phyloP scores from a whole-genome alignment of 2,329 filamentous ascomycete species.

The Alternaria incomplexa region DNA sequence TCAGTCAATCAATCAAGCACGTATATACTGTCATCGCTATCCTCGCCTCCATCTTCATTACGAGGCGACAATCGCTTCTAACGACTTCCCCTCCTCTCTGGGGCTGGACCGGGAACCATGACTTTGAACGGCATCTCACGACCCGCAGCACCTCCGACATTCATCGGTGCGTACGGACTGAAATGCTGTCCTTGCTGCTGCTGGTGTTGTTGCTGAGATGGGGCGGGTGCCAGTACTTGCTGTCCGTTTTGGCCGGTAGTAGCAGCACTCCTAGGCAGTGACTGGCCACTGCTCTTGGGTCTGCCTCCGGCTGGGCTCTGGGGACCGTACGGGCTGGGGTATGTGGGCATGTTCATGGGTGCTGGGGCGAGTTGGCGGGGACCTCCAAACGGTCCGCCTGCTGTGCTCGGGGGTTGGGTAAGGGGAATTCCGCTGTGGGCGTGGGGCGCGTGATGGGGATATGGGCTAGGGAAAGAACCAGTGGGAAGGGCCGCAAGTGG shows the following conservation, averaged over 20 bases:
- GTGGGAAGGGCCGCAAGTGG: slow-evolving; percentile 35
- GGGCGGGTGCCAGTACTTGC: slow-evolving; percentile 39
- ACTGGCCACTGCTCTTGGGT: slow-evolving; percentile 30
- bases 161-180: slow-evolving; percentile 34
- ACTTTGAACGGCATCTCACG: slow-evolving; percentile 39
- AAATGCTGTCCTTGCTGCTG: slow-evolving; percentile 19
- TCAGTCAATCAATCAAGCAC: not conserved
- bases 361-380: slow-evolving; percentile 34
- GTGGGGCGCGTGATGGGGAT: slow-evolving; percentile 15
- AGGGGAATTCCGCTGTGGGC: slow-evolving; percentile 16
- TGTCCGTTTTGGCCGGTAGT: slow-evolving; percentile 23
- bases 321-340: slow-evolving; percentile 41
- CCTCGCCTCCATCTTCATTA: not conserved
- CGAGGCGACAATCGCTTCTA: slow-evolving; percentile 24
- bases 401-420: slow-evolving; percentile 17
- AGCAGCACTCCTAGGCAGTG: slow-evolving; percentile 11
- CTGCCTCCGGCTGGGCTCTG: slow-evolving; percentile 27
- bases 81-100: slow-evolving; percentile 35
- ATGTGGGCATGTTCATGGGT: slow-evolving; percentile 28
- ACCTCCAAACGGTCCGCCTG: slow-evolving; percentile 7
- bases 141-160: slow-evolving; percentile 14
- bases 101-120: slow-evolving; percentile 36
- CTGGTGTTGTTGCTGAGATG: slow-evolving; percentile 17
- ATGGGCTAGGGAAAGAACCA: slow-evolving; percentile 18
- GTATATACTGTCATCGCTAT: slow-evolving; percentile 7